Conservation (phyloP, 345 rosid genomes). For the Eucalyptus marginata region DNA sequence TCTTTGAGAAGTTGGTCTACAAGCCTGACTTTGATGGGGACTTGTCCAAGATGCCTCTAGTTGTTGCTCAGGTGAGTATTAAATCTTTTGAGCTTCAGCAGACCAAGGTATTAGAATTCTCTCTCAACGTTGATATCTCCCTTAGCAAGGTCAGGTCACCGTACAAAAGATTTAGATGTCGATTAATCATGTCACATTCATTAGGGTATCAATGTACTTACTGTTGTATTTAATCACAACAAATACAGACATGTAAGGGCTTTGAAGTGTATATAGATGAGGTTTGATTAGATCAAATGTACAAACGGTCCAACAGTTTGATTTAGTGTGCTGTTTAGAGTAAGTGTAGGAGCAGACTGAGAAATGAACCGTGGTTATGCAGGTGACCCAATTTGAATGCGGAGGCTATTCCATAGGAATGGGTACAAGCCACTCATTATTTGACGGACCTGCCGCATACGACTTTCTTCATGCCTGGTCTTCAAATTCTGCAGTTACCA, state of each 20-base stretch:
- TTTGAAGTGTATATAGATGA: not conserved
- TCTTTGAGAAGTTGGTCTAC: conserved; percentile 35
- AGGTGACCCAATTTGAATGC: conserved; percentile 63
- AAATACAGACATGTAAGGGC: not conserved
- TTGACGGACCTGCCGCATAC: conserved; percentile 54
- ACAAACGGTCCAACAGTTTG: not conserved
- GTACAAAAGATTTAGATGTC: not conserved
- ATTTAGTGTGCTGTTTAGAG: not conserved
- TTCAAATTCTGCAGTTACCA: conserved; percentile 16
- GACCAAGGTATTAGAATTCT: not conserved
- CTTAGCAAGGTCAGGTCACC: not conserved
- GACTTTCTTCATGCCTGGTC: conserved; percentile 45
- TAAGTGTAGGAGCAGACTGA: not conserved
- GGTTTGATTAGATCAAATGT: not conserved
- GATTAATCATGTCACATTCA: not conserved
- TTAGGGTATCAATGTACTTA: not conserved
- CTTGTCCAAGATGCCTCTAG: conserved; percentile 42
- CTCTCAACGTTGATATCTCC: not conserved
- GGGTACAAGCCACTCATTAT: conserved; percentile 56
- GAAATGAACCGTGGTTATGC: not conserved
- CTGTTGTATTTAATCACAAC: not conserved
- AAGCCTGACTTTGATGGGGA: conserved; percentile 29
- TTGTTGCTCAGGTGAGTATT: conserved; percentile 46
- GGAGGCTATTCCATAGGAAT: conserved; percentile 59
- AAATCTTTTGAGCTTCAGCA: not conserved